Conservation (phyloP, 805 yeast species). For the Lachancea fermentati region DNA sequence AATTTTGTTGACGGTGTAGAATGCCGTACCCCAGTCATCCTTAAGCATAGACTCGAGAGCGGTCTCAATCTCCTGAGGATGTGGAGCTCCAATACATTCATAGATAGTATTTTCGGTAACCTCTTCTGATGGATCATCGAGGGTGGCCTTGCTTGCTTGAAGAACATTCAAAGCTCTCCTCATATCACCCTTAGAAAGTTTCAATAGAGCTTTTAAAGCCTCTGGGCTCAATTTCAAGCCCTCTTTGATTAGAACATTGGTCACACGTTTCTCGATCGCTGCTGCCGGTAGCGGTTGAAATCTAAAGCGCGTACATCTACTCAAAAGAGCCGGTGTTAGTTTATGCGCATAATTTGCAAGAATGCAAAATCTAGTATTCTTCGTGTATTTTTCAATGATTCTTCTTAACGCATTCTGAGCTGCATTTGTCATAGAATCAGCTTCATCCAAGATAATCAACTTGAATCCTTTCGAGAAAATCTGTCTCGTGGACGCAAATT, state of each 20-base stretch:
- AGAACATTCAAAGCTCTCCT: constrained; percentile 87
- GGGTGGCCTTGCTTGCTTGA: constrained; percentile 87
- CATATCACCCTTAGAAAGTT: constrained; percentile 91
- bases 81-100: constrained; percentile 94
- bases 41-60: constrained; percentile 71
- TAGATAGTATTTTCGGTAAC: constrained; percentile 74
- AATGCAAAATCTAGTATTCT: constrained; percentile 92
- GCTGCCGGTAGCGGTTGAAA: constrained; percentile 71
- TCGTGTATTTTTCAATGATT: constrained; percentile 82
- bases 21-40: constrained; percentile 84
- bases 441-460: constrained; percentile 89
- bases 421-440: constrained; percentile 87
- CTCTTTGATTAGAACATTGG: constrained; percentile 66
- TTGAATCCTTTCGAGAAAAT: constrained; percentile 84
- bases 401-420: constrained; percentile 81
- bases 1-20: constrained; percentile 56
- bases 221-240: constrained; percentile 48
- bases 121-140: constrained; percentile 43
- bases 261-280: constrained; percentile 65
- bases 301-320: constrained; percentile 93
- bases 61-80: constrained; percentile 74
- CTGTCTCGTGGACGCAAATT: constrained; percentile 92
- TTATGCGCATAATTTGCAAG: constrained; percentile 95
- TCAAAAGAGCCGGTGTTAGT: constrained; percentile 86
- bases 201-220: constrained; percentile 63